These are phyloP conservation scores for Penicillium herquei DNA, from an alignment of 495 filamentous ascomycete species.

Conservation along the genomic window DNA sequence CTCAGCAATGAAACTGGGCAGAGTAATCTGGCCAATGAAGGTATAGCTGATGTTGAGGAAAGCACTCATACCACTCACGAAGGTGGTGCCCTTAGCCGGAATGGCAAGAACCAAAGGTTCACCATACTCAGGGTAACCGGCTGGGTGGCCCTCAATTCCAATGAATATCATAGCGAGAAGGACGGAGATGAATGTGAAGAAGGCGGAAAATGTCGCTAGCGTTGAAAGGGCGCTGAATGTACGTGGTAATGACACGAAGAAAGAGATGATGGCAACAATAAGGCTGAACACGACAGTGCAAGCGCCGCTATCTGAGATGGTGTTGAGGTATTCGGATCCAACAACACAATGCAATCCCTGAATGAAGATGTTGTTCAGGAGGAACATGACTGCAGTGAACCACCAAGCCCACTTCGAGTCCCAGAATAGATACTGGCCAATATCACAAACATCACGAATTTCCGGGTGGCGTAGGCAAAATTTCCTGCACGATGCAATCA, in stretches of 20 bases:
- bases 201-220: constrained; percentile 69
- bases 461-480: constrained; percentile 86
- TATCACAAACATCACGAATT: constrained; percentile 85
- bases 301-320: constrained; percentile 62
- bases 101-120: constrained; percentile 61
- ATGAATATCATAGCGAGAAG: constrained; percentile 76
- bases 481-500: constrained; percentile 47
- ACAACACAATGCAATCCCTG: constrained; percentile 78
- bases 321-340: constrained; percentile 81
- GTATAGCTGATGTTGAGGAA: constrained; percentile 92
- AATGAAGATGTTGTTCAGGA: constrained; percentile 89
- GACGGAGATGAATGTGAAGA: constrained; percentile 86
- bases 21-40: constrained; percentile 89
- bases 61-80: constrained; percentile 74
- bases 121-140: constrained; percentile 55
- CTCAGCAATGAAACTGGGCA: constrained; percentile 89
- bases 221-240: constrained; percentile 78
- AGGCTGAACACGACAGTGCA: constrained; percentile 74
- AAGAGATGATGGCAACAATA: constrained; percentile 68
- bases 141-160: constrained; percentile 67
- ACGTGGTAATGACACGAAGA: constrained; percentile 72
- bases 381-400: constrained; percentile 81
- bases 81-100: constrained; percentile 69
- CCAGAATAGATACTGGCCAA: constrained; percentile 87
- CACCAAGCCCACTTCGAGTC: constrained; percentile 77